Base-by-base conservation (phyloP, 352 stramenopile genomes). In the Phytopythium vexans region DNA sequence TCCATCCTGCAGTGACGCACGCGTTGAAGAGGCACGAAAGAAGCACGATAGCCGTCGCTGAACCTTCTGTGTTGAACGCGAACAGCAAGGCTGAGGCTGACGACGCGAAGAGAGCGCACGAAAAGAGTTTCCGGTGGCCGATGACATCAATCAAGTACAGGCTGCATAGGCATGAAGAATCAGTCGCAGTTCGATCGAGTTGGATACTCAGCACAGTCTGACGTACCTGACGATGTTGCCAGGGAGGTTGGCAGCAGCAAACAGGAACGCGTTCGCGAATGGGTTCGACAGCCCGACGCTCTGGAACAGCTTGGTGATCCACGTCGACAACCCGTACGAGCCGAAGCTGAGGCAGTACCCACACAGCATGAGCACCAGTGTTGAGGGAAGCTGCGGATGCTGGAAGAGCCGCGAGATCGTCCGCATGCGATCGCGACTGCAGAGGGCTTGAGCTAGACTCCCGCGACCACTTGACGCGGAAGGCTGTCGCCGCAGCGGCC, bases 221-320 rank as follows among this genome's bases (percentile, higher is more conserved):
- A 40, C 51, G 31, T 41, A 89, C 75, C 78, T 92, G 47, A 97
- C 49, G 10, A 97, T 47, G 56, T 97, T 98, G 11, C 92, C 92
- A 2, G 92, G 92, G 1, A 98, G 58, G 64, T 96, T 97, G 31
- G 86, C 82, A 6, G 80, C 70, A 10, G 92, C 90, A 80, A 97
- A 97, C 12, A 97, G 64, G 54, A 97, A 93, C 11, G 89, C 86
- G 71, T 97, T 97, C n/a, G 84, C 84, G 59, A 97, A 97, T 6
- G 80, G 77, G 37, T 97, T 86, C 55, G 83, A 77, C n/a, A 97
- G 66, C 31, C 94, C 69, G 37, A 96, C 77, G 33, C 67, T 77
- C 47, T 91, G 61, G 70, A 98, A 97, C 0, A 98, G 57, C 52
- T 87, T 97, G 33, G 94, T 97, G 56, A 98, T 97, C 92, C 92